Conservation (phyloP, 148 eudicot genomes). For the Persicaria tinctoria region DNA sequence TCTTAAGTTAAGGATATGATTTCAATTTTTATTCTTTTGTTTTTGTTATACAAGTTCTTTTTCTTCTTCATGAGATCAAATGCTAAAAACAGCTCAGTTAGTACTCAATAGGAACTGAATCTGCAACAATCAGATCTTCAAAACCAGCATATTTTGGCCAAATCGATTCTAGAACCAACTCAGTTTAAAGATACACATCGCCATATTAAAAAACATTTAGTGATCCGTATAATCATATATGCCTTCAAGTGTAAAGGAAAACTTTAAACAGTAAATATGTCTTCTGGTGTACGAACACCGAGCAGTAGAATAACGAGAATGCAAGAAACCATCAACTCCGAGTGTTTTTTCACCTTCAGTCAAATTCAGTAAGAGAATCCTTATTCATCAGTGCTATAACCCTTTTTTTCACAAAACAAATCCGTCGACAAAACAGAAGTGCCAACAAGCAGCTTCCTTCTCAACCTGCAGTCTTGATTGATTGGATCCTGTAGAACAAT, state of each 20-base stretch:
- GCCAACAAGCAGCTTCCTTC: background rate
- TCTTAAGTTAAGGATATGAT: too few relatives aligned
- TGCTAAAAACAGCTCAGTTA: too few relatives aligned
- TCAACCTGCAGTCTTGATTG: constrained; percentile 4
- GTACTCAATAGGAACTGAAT: too few relatives aligned
- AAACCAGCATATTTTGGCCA: background rate
- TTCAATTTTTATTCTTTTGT: too few relatives aligned
- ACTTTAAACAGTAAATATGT: background rate
- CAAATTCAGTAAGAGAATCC: background rate
- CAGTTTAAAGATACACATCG: background rate
- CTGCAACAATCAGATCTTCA: too few relatives aligned
- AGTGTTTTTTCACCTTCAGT: background rate
- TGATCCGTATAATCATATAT: background rate
- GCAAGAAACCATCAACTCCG: background rate
- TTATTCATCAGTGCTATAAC: background rate
- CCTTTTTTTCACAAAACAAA: background rate
- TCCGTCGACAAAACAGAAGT: background rate
- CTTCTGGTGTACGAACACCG: background rate
- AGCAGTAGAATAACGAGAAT: background rate
- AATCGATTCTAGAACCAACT: background rate
- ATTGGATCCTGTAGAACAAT: constrained; percentile 4
- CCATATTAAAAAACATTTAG: background rate
- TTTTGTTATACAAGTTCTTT: too few relatives aligned
- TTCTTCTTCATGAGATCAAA: too few relatives aligned
- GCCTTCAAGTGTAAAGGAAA: background rate